Evolutionary conservation across 192 early-diverging fungal species (phyloP), one percentile per base, ranked within the genome.

Genomic region (Pecoramyces ruminantium): DNA sequence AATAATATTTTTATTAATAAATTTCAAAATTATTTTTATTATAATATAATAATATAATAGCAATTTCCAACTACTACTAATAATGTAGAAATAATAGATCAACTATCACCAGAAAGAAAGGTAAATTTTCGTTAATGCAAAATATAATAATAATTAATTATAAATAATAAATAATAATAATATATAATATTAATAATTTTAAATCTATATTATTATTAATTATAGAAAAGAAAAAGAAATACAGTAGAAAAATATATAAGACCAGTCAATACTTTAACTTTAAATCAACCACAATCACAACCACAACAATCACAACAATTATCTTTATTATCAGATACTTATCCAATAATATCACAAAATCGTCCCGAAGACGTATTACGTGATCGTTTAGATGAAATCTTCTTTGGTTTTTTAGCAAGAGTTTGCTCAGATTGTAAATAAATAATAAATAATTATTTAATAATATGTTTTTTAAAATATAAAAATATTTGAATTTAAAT

Each of bases 401-500:
- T 93, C 80, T 87, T 91, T 84, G 89, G 85, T 39, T 93, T 92
- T 51, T 87, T 93, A 28, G 88, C 91, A 82, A 84, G 88, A 29
- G 87, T 93, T 28, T 93, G 92, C 79, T 93, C 92, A 4, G 86
- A 93, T 83, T 85, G 89, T 89, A 91, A 88, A 82, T 85, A 28
- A n/a, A n/a, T n/a, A n/a, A n/a, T n/a, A n/a, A n/a, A n/a, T n/a
- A n/a, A n/a, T n/a, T n/a, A n/a, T n/a, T n/a, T n/a, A n/a, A n/a
- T n/a, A n/a, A n/a, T n/a, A n/a, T n/a, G n/a, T n/a, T n/a, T n/a
- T n/a, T n/a, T n/a, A n/a, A n/a, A n/a, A n/a, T 34, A 34, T 6
- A 34, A 6, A 34, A 34, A 34, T 34, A 34, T 6, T 6, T 34
- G 30, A 34, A 34, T 34, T 6, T 6, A 34, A 6, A 34, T 6